Base-by-base conservation (phyloP, 2,329 filamentous ascomycete genomes). In the Ophiostoma tasmaniense region DNA sequence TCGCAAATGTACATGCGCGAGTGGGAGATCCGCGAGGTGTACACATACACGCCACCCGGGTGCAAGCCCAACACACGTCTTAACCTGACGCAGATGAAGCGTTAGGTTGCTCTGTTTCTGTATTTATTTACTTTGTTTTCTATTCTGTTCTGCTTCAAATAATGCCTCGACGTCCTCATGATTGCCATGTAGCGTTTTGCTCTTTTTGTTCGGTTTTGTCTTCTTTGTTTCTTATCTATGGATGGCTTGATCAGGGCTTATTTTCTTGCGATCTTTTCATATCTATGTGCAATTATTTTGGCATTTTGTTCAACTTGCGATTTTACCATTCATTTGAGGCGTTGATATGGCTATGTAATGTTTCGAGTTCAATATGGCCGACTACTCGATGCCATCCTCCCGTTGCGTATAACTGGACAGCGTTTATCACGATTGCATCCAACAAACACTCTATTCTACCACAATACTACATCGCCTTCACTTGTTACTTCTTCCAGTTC, bases 1-100 rank as follows among this genome's bases (percentile, higher is more conserved):
- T 78, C 79, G 8, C 81, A 82, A 67, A 80, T 84, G 76, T 82
- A 82, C 61, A 78, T 81, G 66, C 73, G 76, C 1, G 71, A 75
- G 4, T 84, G 82, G 82, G 67, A 68, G 5, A 66, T 69, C 11
- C 70, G 68, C 25, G 45, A 67, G 5, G 68, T 66, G 10, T 72
- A 69, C 42, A 66, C 64, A 8, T 42, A 52, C 33, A 50, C 55
- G 3, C 67, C 62, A 5, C 67, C 45, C 14, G 67, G 64, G n/a
- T 50, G 28, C 1, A 33, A 50, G n/a, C 37, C 66, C 14, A 52
- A 69, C 22, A 66, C 35, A 1, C 3, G 33, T 55, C 35, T 66
- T 13, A 64, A 35, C 5, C 1, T 17, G 10, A 61, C 28, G 17
- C n/a, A 8, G 59, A 20, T 30, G 8, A n/a, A 62, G 59, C 7